Base-by-base conservation (phyloP, 352 stramenopile species). In the Globisporangium abappressorium region DNA sequence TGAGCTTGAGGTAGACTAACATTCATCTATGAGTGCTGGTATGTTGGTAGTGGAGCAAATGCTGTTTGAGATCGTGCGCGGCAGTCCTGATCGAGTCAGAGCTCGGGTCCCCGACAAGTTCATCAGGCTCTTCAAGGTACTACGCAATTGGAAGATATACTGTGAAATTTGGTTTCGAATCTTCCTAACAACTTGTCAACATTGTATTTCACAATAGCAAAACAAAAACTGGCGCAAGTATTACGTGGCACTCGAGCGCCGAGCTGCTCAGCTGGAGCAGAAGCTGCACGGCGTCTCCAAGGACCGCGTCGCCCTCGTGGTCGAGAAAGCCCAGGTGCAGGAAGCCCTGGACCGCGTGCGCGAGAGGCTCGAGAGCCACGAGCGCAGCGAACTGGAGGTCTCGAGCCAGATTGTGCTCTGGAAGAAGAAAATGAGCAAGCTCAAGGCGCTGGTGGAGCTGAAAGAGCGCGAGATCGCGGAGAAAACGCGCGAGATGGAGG, bases 221-320 rank as follows among this genome's bases (percentile, higher is more conserved):
- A 89, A 76, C 58, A 85, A 84, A 59, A 87, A 85, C 57, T 92
- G 84, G 82, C 72, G 81, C 3, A 93, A 90, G 54, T 90, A 91
- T 54, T 91, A 84, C 63, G 65, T 79, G 3, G 65, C 70, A n/a
- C 73, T 93, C 5, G 84, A 93, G 54, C 70, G 71, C 0, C 80
- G 89, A 54, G 72, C 69, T 18, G 26, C 36, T 0, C 62, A 80
- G 4, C 54, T 80, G 6, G 63, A 84, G 43, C 70, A 66, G 22
- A 79, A 85, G 26, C 67, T 91, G 2, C 61, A 63, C 12, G 63
- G 71, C 2, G 65, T 81, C 1, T 34, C 77, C 3, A 49, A 70
- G 20, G 77, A 87, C 15, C 74, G 76, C 8, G 77, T 87, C 2
- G 24, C 66, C 22, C 59, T 90, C 0, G 58, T 75, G 12, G 30